Evolutionary conservation across 805 yeast species (phyloP).

Genomic region (Diddensiella caesifluorescens): DNA sequence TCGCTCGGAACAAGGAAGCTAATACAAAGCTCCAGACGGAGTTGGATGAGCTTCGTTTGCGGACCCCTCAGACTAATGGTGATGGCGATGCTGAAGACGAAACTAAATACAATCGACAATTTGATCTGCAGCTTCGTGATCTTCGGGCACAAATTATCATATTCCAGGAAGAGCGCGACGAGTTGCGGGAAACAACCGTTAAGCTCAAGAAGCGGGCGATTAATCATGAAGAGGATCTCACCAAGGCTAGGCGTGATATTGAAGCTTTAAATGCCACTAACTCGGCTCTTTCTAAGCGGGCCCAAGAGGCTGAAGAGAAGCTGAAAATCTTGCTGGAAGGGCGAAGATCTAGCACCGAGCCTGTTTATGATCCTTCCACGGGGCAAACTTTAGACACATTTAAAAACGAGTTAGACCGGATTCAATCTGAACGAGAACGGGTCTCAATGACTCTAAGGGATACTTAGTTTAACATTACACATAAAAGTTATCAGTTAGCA

Average conservation of each 20-base stretch:
- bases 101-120: conserved; percentile 41
- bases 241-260: conserved; percentile 15
- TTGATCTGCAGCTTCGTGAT: conserved; percentile 70
- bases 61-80: conserved; percentile 34
- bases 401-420: conserved; percentile 16
- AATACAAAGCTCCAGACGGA: conserved; percentile 57
- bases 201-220: conserved; percentile 32
- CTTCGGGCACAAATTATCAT: conserved; percentile 79
- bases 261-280: conserved; percentile 13
- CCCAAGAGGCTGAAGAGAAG: conserved; percentile 13
- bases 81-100: conserved; percentile 28
- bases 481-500: no score
- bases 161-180: conserved; percentile 78
- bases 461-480: no score
- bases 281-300: conserved; percentile 5
- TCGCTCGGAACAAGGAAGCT: conserved; percentile 51
- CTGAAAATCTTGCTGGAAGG: conserved; percentile 8
- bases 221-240: conserved; percentile 22
- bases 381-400: conserved; percentile 18
- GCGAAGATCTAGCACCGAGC: conserved; percentile 11
- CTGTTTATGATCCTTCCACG: conserved; percentile 17
- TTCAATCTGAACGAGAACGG: conserved; percentile 14
- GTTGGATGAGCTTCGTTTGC: conserved; percentile 61
- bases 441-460: conserved; percentile 1
- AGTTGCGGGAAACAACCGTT: conserved; percentile 37